These are phyloP conservation scores for Rhynchospora tenuis DNA, from an alignment of 176 grass and related monocot species.

Conservation along the genomic window DNA sequence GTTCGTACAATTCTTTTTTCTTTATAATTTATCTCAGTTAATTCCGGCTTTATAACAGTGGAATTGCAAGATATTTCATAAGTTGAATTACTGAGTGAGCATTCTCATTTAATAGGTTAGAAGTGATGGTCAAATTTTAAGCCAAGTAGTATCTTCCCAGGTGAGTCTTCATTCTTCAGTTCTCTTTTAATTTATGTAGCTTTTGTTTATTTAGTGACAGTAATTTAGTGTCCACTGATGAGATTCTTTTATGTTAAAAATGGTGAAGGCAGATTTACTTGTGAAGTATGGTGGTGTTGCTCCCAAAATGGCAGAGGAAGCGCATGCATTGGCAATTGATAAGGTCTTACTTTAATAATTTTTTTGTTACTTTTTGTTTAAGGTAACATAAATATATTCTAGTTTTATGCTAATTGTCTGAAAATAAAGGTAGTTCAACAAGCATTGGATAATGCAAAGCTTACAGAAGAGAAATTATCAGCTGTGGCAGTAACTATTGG, in stretches of 20 bases:
- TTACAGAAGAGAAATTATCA: conserved; percentile 64
- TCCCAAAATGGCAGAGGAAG: conserved; percentile 97
- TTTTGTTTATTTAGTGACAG: background rate
- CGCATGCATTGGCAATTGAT: conserved; percentile 74
- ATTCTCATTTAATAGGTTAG: conserved; percentile 45
- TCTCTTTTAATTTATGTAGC: background rate
- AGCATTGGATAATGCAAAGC: conserved; percentile 64
- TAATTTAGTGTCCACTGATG: background rate
- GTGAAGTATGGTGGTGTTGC: conserved; percentile 71
- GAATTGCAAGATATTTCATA: background rate
- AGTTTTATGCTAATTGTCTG: background rate
- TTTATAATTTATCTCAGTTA: conserved; percentile 8
- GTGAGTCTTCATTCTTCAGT: conserved; percentile 18
- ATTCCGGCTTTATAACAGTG: background rate
- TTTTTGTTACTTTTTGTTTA: background rate
- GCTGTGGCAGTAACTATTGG: conserved; percentile 89
- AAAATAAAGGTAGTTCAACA: conserved; percentile 69
- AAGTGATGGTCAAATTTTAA: conserved; percentile 75
- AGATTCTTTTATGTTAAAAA: background rate
- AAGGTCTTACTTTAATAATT: conserved; percentile 43
- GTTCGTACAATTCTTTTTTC: conserved; percentile 21
- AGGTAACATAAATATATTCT: background rate
- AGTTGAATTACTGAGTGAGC: background rate
- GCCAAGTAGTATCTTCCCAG: conserved; percentile 84
- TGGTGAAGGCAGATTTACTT: conserved; percentile 83